These are phyloP conservation scores for Stylonectria norvegica DNA, from an alignment of 2,329 filamentous ascomycete genomes.

Conservation along the genomic window DNA sequence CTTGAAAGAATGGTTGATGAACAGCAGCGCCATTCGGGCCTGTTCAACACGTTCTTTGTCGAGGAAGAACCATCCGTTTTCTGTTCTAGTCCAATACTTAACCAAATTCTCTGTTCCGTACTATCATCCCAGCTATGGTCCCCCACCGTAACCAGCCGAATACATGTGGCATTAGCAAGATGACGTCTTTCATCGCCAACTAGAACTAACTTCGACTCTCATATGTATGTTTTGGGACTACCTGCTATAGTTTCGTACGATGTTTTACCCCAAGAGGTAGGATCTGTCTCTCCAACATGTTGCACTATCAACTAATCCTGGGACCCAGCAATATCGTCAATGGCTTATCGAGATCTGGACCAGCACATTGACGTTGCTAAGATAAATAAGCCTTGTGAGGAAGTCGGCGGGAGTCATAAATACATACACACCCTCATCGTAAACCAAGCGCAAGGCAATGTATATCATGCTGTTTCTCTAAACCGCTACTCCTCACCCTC, in stretches of 20 bases:
- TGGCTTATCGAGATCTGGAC: neutral
- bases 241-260: neutral
- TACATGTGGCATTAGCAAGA: no score
- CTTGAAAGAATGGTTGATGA: no score
- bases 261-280: neutral
- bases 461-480: conserved; percentile 7
- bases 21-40: no score
- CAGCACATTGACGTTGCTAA: neutral
- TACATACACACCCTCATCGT: conserved; percentile 5
- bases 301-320: neutral
- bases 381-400: conserved; percentile 4
- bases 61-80: no score
- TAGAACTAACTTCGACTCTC: neutral
- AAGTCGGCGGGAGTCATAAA: conserved; percentile 2
- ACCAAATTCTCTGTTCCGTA: no score
- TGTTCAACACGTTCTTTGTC: no score
- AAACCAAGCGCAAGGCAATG: conserved; percentile 1
- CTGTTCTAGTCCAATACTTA: no score
- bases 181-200: no score
- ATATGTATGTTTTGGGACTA: neutral
- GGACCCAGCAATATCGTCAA: neutral
- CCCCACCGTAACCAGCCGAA: no score
- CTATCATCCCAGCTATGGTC: no score
- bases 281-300: neutral
- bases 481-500: neutral